These are phyloP conservation scores for Penicillium odoratum DNA, from an alignment of 495 filamentous ascomycete species.

Conservation along the genomic window DNA sequence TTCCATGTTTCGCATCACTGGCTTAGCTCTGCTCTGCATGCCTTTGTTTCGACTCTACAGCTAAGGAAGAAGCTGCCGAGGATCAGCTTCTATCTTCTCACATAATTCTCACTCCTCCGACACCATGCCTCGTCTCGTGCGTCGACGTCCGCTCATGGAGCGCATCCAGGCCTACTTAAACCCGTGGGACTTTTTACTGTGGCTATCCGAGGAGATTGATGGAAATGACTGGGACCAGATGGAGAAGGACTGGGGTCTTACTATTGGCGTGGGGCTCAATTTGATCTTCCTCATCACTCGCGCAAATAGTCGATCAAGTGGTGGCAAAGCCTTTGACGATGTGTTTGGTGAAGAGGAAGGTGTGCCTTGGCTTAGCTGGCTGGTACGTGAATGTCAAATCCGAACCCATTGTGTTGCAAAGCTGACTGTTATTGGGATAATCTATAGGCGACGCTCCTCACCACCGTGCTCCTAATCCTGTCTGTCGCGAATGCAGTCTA, in stretches of 20 bases:
- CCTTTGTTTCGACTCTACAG: constrained; percentile 1
- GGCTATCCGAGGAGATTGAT: constrained; percentile 87
- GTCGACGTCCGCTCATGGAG: constrained; percentile 71
- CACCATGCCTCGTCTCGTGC: constrained; percentile 75
- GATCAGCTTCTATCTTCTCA: constrained; percentile 20
- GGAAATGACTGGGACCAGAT: constrained; percentile 83
- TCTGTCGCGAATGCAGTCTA: constrained; percentile 76
- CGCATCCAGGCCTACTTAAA: constrained; percentile 78
- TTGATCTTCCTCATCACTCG: constrained; percentile 77
- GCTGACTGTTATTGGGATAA: not conserved
- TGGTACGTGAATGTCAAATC: constrained; percentile 59
- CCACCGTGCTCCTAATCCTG: constrained; percentile 67
- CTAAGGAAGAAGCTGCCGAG: constrained; percentile 24
- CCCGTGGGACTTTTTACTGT: constrained; percentile 83
- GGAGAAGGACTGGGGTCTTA: constrained; percentile 67
- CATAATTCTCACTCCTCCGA: constrained; percentile 6
- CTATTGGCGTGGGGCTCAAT: constrained; percentile 74
- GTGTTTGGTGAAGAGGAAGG: constrained; percentile 76
- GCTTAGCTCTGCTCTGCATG: constrained; percentile 12
- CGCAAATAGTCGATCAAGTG: constrained; percentile 61
- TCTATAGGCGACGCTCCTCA: constrained; percentile 62
- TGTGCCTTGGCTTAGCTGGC: constrained; percentile 67
- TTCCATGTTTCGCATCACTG: constrained; percentile 7
- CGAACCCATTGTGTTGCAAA: not conserved
- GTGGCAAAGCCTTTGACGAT: constrained; percentile 60